phyloP scores from a whole-genome alignment of 192 early-diverging fungal species.

The Coemansia pectinata region DNA sequence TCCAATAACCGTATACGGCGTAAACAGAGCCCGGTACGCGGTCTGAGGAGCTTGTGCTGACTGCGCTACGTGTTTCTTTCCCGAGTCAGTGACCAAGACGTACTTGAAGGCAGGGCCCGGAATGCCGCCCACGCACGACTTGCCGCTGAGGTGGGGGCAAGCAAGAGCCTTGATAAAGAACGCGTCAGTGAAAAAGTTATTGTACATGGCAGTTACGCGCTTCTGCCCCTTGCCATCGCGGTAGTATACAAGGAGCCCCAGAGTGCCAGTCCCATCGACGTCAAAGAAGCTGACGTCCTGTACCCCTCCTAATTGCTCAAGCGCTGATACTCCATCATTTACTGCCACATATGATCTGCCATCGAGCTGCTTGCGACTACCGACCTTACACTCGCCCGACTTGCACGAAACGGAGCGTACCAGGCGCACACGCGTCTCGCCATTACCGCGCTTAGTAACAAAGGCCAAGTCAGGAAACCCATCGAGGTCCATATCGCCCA shows the following conservation, averaged over 20 bases:
- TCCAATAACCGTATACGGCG: slow-evolving; percentile 84
- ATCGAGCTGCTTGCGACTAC: slow-evolving; percentile 44
- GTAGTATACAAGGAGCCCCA: slow-evolving; percentile 75
- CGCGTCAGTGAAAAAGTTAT: slow-evolving; percentile 92
- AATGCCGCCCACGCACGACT: slow-evolving; percentile 77
- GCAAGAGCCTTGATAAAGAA: slow-evolving; percentile 86
- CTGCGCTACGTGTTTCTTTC: slow-evolving; percentile 75
- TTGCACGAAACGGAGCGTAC: slow-evolving; percentile 67
- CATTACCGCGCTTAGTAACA: slow-evolving; percentile 46
- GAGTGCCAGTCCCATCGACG: slow-evolving; percentile 82
- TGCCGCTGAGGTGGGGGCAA: slow-evolving; percentile 60
- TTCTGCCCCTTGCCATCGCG: slow-evolving; percentile 24
- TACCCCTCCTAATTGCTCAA: slow-evolving; percentile 56
- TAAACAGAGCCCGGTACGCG: slow-evolving; percentile 70
- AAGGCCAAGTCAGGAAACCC: slow-evolving; percentile 88
- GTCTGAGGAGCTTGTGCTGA: slow-evolving; percentile 80
- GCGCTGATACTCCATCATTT: slow-evolving; percentile 61
- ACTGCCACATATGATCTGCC: slow-evolving; percentile 68
- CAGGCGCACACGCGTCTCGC: slow-evolving; percentile 61
- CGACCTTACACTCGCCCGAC: slow-evolving; percentile 36
- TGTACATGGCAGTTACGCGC: slow-evolving; percentile 66
- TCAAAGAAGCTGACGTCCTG: slow-evolving; percentile 82
- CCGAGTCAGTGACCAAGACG: slow-evolving; percentile 76
- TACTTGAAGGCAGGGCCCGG: slow-evolving; percentile 87
- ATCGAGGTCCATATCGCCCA: slow-evolving; percentile 88